Evolutionary conservation across 352 stramenopile genomes (phyloP).

Genomic region (Globisporangium takayamanum): DNA sequence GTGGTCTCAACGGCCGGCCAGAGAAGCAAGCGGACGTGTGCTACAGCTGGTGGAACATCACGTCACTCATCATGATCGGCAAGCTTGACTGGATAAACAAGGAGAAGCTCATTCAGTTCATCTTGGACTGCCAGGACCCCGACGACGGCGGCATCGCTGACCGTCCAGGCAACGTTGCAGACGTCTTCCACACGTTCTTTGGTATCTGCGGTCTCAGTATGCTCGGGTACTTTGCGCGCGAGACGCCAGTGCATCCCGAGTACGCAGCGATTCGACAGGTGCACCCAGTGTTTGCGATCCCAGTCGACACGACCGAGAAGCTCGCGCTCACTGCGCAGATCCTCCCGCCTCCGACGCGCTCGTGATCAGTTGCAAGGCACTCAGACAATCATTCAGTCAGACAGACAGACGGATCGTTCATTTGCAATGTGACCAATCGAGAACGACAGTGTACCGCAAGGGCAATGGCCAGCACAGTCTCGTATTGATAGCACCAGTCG

Average conservation of each 20-base stretch:
- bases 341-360: constrained; percentile 14
- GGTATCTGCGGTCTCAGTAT: constrained; percentile 93
- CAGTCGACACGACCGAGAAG: constrained; percentile 85
- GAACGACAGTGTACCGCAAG: too few relatives aligned
- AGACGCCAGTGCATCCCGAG: constrained; percentile 43
- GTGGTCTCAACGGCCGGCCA: constrained; percentile 92
- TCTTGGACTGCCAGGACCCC: constrained; percentile 94
- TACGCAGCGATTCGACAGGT: constrained; percentile 81
- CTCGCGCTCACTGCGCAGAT: constrained; percentile 82
- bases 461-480: too few relatives aligned
- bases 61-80: constrained; percentile 93
- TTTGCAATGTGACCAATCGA: background rate
- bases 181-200: constrained; percentile 99
- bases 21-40: constrained; percentile 99
- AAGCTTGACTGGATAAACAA: constrained; percentile 95
- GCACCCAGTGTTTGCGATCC: constrained; percentile 94
- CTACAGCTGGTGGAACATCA: constrained; percentile 99
- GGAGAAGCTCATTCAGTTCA: constrained; percentile 91
- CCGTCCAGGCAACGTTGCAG: constrained; percentile 92
- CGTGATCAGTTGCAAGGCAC: background rate
- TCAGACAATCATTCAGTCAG: background rate
- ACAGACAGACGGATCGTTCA: too few relatives aligned
- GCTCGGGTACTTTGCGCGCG: constrained; percentile 89
- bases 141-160: constrained; percentile 98
- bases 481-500: too few relatives aligned